These are phyloP conservation scores for Pseudogymnoascus sp. DNA, from an alignment of 2,329 filamentous ascomycete genomes.

Conservation along the genomic window DNA sequence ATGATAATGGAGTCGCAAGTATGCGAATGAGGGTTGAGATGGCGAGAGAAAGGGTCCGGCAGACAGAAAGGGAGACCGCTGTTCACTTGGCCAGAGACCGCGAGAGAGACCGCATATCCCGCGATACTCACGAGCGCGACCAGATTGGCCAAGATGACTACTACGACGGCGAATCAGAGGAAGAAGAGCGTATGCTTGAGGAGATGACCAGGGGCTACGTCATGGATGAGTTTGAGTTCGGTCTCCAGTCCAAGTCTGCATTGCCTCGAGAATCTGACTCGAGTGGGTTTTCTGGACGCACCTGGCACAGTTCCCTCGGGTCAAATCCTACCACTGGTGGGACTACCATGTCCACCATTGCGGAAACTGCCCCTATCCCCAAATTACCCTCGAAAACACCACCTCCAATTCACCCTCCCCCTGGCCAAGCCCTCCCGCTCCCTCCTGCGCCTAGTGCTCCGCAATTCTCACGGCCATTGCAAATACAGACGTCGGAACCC, in stretches of 20 bases:
- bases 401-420: slow-evolving; percentile 20
- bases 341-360: slow-evolving; percentile 64
- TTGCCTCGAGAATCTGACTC: slow-evolving; percentile 75
- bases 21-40: slow-evolving; percentile 62
- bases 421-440: slow-evolving; percentile 28
- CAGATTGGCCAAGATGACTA: slow-evolving; percentile 45
- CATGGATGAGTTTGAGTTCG: slow-evolving; percentile 76
- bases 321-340: slow-evolving; percentile 65
- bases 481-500: background rate
- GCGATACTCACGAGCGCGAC: slow-evolving; percentile 14
- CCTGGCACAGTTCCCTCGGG: slow-evolving; percentile 72
- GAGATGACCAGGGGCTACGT: slow-evolving; percentile 81
- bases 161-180: slow-evolving; percentile 58
- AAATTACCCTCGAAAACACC: slow-evolving; percentile 23
- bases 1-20: slow-evolving; percentile 38
- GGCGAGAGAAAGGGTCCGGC: slow-evolving; percentile 67
- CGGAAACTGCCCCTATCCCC: slow-evolving; percentile 40
- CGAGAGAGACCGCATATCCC: slow-evolving; percentile 41
- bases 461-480: slow-evolving; percentile 23
- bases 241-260: slow-evolving; percentile 57
- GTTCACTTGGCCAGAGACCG: slow-evolving; percentile 54
- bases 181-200: slow-evolving; percentile 70
- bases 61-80: slow-evolving; percentile 64
- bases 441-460: slow-evolving; percentile 39
- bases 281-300: slow-evolving; percentile 67